Conservation (phyloP, 108 stramenopile species). For the Ochromonas danica region DNA sequence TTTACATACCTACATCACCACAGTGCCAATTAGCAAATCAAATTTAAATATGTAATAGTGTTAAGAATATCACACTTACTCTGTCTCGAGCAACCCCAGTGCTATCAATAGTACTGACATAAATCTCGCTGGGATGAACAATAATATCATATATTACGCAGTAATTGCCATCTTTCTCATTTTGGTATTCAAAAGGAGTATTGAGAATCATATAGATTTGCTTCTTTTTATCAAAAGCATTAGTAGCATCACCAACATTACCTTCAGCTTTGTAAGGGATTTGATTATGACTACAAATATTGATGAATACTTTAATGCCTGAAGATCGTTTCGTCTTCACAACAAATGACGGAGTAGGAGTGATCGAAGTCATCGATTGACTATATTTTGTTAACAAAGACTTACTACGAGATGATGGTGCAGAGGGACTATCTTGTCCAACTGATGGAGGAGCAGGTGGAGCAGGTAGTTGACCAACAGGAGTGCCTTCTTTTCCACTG, state of each 20-base stretch:
- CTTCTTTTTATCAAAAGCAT: background rate
- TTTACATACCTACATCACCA: background rate
- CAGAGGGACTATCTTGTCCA: background rate
- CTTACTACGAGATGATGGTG: background rate
- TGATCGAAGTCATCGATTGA: background rate
- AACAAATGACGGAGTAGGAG: background rate
- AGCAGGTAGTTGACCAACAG: background rate
- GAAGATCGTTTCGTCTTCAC: constrained; percentile 5
- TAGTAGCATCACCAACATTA: background rate
- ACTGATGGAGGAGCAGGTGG: background rate
- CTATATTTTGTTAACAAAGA: background rate
- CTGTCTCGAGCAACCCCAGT: background rate
- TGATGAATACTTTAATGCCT: background rate
- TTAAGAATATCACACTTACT: background rate
- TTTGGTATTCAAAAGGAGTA: background rate
- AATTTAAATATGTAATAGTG: background rate
- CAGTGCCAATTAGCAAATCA: background rate
- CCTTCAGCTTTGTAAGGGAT: background rate
- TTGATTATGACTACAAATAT: background rate
- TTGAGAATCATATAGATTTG: background rate
- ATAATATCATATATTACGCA: constrained; percentile 5
- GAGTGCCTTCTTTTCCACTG: background rate
- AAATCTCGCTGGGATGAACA: background rate
- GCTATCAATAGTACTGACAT: background rate
- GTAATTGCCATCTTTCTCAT: constrained; percentile 8